Conservation (phyloP, 805 yeast genomes). For the Saturnispora sekii region DNA sequence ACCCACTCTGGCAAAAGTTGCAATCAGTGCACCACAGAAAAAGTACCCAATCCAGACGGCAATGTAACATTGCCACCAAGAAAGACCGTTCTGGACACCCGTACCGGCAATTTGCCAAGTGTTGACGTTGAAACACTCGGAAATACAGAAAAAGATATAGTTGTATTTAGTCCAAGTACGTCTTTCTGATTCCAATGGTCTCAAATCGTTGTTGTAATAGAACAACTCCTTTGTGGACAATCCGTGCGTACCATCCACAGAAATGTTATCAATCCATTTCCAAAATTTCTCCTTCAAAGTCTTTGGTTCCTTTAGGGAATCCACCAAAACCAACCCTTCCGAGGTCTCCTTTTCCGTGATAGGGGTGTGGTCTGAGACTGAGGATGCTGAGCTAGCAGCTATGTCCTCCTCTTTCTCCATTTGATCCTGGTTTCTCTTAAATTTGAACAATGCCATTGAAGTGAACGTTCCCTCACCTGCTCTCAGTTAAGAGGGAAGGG, state of each 20-base stretch:
- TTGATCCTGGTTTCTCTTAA: neutral
- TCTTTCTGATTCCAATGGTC: conserved; percentile 24
- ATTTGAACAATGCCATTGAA: neutral
- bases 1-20: conserved; percentile 41
- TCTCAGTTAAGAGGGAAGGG: conserved; percentile 5
- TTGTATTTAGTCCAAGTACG: conserved; percentile 24
- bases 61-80: conserved; percentile 15
- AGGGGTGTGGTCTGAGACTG: neutral
- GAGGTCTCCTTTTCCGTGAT: conserved; percentile 1
- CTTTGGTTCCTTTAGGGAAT: neutral
- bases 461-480: neutral
- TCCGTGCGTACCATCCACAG: conserved; percentile 22
- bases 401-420: neutral
- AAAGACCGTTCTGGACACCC: conserved; percentile 20
- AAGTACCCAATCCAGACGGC: conserved; percentile 15
- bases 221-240: conserved; percentile 52
- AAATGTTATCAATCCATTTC: neutral
- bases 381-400: neutral
- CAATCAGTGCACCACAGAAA: conserved; percentile 30
- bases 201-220: conserved; percentile 31
- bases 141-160: conserved; percentile 13
- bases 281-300: neutral
- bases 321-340: neutral
- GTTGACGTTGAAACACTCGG: conserved; percentile 26
- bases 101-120: conserved; percentile 27